phyloP scores from a whole-genome alignment of 2,329 filamentous ascomycete species.

The Trichoderma sp. region DNA sequence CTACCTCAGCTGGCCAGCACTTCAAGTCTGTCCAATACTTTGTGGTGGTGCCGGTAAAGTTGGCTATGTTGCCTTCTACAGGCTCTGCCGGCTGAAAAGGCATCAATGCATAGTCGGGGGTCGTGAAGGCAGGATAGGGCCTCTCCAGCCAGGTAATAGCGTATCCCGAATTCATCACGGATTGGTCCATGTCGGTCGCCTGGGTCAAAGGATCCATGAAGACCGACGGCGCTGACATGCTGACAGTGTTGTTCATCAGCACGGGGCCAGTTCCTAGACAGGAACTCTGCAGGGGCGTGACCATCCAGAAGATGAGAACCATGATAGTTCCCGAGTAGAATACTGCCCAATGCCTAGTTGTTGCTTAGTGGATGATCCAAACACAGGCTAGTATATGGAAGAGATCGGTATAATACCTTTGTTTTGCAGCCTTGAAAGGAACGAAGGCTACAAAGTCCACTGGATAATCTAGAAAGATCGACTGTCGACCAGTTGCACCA shows the following conservation, averaged over 20 bases:
- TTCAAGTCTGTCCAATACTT: slow-evolving; percentile 43
- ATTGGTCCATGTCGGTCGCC: slow-evolving; percentile 33
- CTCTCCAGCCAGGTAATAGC: slow-evolving; percentile 52
- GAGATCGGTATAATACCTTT: slow-evolving; percentile 30
- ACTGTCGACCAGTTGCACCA: slow-evolving; percentile 50
- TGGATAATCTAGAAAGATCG: slow-evolving; percentile 58
- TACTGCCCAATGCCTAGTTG: slow-evolving; percentile 40
- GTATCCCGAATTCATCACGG: slow-evolving; percentile 49
- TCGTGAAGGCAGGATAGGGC: slow-evolving; percentile 48
- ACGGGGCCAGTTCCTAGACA: slow-evolving; percentile 50
- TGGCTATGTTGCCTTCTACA: slow-evolving; percentile 25
- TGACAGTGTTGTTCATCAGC: slow-evolving; percentile 23
- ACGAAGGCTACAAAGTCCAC: slow-evolving; percentile 42
- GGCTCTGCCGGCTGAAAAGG: slow-evolving; percentile 42
- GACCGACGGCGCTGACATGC: slow-evolving; percentile 27
- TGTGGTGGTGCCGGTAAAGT: slow-evolving; percentile 37
- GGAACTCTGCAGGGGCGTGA: slow-evolving; percentile 60
- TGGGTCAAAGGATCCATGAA: slow-evolving; percentile 28
- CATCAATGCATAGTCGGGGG: slow-evolving; percentile 45
- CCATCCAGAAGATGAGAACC: slow-evolving; percentile 55
- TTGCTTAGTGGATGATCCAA: background rate
- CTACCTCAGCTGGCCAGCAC: slow-evolving; percentile 39
- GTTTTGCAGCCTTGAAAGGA: slow-evolving; percentile 38
- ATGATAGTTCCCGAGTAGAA: slow-evolving; percentile 46
- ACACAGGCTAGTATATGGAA: no score